Conservation (phyloP, 805 yeast species). For the Grigorovia jiainica region DNA sequence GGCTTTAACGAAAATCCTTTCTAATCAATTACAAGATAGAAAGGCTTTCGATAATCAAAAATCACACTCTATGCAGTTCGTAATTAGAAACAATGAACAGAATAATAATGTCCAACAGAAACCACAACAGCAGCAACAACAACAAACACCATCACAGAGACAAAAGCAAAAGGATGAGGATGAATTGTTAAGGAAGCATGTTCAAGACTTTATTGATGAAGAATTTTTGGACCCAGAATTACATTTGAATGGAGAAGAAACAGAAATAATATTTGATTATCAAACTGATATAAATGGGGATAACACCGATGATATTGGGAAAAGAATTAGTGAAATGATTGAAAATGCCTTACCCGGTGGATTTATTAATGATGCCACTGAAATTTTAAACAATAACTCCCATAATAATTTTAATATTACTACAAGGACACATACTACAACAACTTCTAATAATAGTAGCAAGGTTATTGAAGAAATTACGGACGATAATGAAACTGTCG, state of each 20-base stretch:
- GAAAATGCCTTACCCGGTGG: conserved; percentile 25
- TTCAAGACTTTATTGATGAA: conserved; percentile 9
- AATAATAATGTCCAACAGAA: background rate
- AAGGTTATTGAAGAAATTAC: conserved; percentile 2
- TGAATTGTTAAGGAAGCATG: background rate
- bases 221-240: conserved; percentile 19
- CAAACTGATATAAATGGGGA: conserved; percentile 20
- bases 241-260: conserved; percentile 20
- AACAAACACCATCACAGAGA: background rate
- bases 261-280: conserved; percentile 25
- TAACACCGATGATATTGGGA: conserved; percentile 20
- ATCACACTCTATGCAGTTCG: conserved; percentile 18
- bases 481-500: background rate
- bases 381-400: background rate
- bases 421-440: background rate
- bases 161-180: conserved; percentile 1
- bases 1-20: conserved; percentile 24
- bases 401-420: background rate
- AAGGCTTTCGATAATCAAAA: conserved; percentile 9
- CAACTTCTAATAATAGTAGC: background rate
- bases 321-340: conserved; percentile 21
- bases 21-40: conserved; percentile 23
- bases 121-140: background rate
- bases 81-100: conserved; percentile 10
- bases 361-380: conserved; percentile 14